Conservation (phyloP, 306 rosid genomes). For the Ceratonia siliqua region DNA sequence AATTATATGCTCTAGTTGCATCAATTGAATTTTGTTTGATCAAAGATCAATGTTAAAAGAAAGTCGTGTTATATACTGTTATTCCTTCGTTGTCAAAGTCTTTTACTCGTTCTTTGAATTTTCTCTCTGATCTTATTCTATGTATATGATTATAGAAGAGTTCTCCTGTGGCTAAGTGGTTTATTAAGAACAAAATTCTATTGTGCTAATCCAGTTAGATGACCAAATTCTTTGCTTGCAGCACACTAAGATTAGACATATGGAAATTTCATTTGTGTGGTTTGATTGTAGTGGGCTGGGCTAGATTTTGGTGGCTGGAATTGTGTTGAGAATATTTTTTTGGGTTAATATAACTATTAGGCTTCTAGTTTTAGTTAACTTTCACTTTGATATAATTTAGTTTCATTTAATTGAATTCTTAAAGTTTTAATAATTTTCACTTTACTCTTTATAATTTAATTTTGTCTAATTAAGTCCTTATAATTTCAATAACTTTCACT, state of each 20-base stretch:
- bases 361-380: too few relatives aligned
- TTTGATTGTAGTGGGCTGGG: neutral
- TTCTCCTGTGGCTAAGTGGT: neutral
- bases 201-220: slow-evolving; percentile 11
- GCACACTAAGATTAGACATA: neutral
- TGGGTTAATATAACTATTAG: too few relatives aligned
- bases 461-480: too few relatives aligned
- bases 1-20: neutral
- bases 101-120: neutral
- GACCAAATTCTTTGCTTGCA: neutral
- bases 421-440: too few relatives aligned
- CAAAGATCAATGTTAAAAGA: neutral
- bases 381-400: too few relatives aligned
- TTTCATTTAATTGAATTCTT: too few relatives aligned
- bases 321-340: too few relatives aligned
- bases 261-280: neutral
- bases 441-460: too few relatives aligned
- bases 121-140: neutral
- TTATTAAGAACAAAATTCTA: neutral
- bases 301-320: too few relatives aligned
- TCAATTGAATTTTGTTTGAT: slow-evolving; percentile 10
- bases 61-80: neutral
- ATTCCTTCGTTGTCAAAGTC: neutral
- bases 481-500: too few relatives aligned
- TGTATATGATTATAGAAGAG: neutral